Base-by-base conservation (phyloP, 768 basidiomycete species). In the Crepidotus variabilis region DNA sequence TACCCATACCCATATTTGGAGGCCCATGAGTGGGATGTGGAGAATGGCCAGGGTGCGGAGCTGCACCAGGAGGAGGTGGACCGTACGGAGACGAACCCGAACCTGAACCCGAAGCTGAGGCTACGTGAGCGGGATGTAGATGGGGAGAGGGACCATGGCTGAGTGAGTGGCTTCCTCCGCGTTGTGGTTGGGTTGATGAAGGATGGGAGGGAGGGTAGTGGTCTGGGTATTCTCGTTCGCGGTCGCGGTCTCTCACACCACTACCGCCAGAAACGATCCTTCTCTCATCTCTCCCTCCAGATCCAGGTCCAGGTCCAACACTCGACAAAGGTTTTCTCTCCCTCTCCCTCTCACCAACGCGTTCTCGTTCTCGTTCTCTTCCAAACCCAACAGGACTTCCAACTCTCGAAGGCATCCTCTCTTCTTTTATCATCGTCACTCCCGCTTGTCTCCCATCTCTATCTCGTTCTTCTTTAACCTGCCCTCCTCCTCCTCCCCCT, bases 161-260 rank as follows among this genome's bases (percentile, higher is more conserved):
- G 2, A 2, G 5, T 20, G 39, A 11, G 13, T n/a, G n/a, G n/a
- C n/a, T n/a, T n/a, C 14, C 39, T 20, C 18, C 14, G 5, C 18
- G 39, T 28, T 28, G 28, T n/a, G n/a, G n/a, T 28, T 28, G 28
- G 8, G 4, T 8, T 8, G 8, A 3, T 8, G 28, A 28, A 28
- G 28, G 28, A 28, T 3, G 28, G 8, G 28, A 8, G 8, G 28
- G 28, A 8, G 28, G 28, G 28, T 43, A 43, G 13, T 43, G 39
- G 5, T 43, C 39, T 43, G 39, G 5, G 34, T 59, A 60, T 47
- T 62, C 52, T 47, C 63, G 32, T 24, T 59, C 56, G 23, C 57
- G 57, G 22, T 61, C 54, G 46, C 61, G 28, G 20, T 45, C 58
- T 64, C 47, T 52, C 45, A 22, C 28, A 46, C 22, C 59, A n/a